Percentiles rank a stretch among this genome's conserved stretches.
Evolutionary conservation across 1,284 basidiomycete genomes (phyloP).

Genomic region (Cryptococcus neoformans): DNA sequence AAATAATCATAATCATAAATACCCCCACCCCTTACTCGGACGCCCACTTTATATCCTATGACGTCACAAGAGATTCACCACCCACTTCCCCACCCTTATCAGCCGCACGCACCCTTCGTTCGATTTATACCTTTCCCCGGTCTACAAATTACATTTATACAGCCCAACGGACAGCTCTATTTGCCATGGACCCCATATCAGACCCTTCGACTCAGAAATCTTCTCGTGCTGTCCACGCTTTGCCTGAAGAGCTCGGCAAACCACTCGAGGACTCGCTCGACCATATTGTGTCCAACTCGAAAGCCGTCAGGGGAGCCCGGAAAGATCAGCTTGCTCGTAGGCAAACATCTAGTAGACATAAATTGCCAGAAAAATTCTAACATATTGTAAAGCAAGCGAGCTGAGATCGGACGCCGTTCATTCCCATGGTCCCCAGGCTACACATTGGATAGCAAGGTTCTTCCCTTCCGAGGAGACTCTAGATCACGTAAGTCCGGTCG

Average conservation of each 20-base stretch:
- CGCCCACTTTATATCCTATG: too few species aligned
- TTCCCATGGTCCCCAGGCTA: conserved; percentile 20
- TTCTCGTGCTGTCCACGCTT: conserved; percentile 1
- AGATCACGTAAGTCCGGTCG: conserved; percentile 24
- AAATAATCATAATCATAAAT: too few species aligned
- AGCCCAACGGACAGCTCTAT: too few species aligned
- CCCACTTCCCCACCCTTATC: too few species aligned
- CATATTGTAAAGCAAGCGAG: conserved; percentile 20
- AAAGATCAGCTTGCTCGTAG: conserved; percentile 32
- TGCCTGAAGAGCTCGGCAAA: conserved; percentile 29
- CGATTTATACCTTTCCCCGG: too few species aligned
- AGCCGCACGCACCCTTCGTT: too few species aligned
- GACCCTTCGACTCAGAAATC: too few species aligned
- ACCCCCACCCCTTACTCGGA: too few species aligned
- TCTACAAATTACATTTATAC: too few species aligned
- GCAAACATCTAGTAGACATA: conserved; percentile 1
- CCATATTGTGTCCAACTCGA: conserved; percentile 28
- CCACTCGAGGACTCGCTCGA: conserved; percentile 33
- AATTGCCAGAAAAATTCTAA: background rate
- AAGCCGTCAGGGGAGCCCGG: conserved; percentile 1
- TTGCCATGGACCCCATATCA: too few species aligned
- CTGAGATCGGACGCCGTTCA: conserved; percentile 33
- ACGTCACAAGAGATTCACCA: too few species aligned
- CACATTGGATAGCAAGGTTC: conserved; percentile 35
- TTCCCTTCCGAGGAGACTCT: conserved; percentile 39